Percentiles rank a stretch among this genome's conserved stretches.
These are phyloP conservation scores for Gracilaria gracilis DNA, from an alignment of 23 red algal genomes.

Conservation along the genomic window DNA sequence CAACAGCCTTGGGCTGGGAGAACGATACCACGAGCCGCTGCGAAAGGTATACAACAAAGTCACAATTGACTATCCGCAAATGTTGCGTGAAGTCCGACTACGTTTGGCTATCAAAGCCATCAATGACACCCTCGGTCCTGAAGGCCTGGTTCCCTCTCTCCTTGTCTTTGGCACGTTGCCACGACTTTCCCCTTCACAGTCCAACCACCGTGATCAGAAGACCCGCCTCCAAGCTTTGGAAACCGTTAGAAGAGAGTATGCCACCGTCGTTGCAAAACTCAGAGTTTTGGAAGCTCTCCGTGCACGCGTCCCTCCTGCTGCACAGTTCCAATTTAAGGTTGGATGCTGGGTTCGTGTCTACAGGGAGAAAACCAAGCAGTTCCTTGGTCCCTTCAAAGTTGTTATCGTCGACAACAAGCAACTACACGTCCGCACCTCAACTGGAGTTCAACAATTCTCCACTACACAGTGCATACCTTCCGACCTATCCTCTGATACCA, in stretches of 20 bases:
- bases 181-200: background rate
- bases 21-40: background rate
- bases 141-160: background rate
- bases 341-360: background rate
- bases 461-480: background rate
- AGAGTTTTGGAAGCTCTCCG: background rate
- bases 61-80: background rate
- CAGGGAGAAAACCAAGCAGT: background rate
- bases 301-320: background rate
- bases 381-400: conserved; percentile 1
- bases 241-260: background rate
- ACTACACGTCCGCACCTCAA: no score
- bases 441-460: background rate
- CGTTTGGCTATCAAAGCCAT: background rate
- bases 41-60: background rate
- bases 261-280: background rate
- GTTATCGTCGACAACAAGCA: background rate
- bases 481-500: background rate
- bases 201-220: background rate
- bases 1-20: background rate
- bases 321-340: background rate
- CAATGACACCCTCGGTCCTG: background rate
- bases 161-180: background rate
- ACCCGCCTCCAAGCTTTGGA: background rate
- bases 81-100: background rate